phyloP scores from a whole-genome alignment of 805 yeast species.

The Teunomyces aglyptinius region DNA sequence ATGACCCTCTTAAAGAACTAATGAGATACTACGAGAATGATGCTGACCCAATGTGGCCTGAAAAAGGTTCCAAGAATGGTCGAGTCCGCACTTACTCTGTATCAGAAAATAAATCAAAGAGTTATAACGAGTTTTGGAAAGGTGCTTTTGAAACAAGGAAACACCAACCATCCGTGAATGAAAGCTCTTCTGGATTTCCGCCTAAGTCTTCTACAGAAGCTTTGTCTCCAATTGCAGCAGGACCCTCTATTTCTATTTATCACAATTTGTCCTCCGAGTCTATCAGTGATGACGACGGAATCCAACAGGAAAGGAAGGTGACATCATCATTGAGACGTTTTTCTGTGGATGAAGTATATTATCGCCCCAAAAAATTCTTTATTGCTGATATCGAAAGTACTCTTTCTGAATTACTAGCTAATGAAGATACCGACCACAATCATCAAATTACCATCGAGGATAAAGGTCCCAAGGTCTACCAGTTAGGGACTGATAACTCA shows the following conservation, averaged over 20 bases:
- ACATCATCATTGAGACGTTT: constrained; percentile 21
- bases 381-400: constrained; percentile 76
- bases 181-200: background rate
- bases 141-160: background rate
- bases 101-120: constrained; percentile 16
- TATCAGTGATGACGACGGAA: background rate
- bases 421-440: constrained; percentile 84
- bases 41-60: constrained; percentile 52
- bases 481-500: constrained; percentile 80
- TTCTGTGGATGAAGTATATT: constrained; percentile 29
- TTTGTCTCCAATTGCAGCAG: constrained; percentile 6
- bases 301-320: background rate
- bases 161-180: background rate
- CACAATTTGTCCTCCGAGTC: constrained; percentile 9
- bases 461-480: constrained; percentile 77
- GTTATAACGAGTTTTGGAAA: constrained; percentile 4
- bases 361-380: constrained; percentile 52
- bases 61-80: constrained; percentile 40
- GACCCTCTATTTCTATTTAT: constrained; percentile 19
- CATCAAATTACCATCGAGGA: constrained; percentile 85
- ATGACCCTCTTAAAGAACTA: constrained; percentile 69
- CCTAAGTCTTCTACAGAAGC: background rate
- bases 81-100: constrained; percentile 60
- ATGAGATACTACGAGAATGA: constrained; percentile 68
- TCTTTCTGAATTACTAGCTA: constrained; percentile 60